A percentile compares a stretch with the other conserved stretches of the same genome.
Conservation (phyloP, 1,139 yeast species). For the Hansenula sp. region DNA sequence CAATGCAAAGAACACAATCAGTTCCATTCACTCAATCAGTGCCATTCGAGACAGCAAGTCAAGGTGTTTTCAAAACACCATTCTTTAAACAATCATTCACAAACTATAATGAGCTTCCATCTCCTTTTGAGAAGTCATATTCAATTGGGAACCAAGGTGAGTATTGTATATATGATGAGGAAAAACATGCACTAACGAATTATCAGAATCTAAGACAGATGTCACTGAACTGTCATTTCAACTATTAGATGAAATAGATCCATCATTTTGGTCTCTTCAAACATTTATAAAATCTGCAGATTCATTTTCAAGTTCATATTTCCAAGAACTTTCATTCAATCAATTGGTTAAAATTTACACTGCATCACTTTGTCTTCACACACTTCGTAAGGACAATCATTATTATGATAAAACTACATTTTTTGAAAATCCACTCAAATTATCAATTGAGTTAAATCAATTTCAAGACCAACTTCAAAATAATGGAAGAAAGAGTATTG, state of each 20-base stretch:
- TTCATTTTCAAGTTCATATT: constrained; percentile 10
- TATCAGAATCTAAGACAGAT: not conserved
- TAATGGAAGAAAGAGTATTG: not conserved
- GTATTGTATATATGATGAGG: too few relatives aligned
- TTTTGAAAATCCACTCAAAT: not conserved
- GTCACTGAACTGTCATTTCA: constrained; percentile 2
- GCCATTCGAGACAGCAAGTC: not conserved
- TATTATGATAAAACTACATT: constrained; percentile 3
- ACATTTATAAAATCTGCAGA: not conserved
- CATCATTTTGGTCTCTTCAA: constrained; percentile 4
- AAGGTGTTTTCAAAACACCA: not conserved
- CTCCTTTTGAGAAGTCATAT: too few relatives aligned
- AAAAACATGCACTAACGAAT: too few relatives aligned
- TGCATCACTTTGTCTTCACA: constrained; percentile 1
- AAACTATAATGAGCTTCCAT: not conserved
- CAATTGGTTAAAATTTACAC: not conserved
- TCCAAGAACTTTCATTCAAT: constrained; percentile 10
- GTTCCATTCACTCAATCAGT: too few relatives aligned
- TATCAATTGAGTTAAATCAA: not conserved
- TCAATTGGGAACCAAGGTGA: not conserved
- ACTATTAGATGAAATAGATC: constrained; percentile 5
- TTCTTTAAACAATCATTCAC: not conserved
- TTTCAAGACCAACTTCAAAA: not conserved
- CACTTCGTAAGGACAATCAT: not conserved
- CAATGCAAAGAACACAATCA: too few relatives aligned